phyloP scores from a whole-genome alignment of 495 filamentous ascomycete genomes.

The Sphaerosporella brunnea region DNA sequence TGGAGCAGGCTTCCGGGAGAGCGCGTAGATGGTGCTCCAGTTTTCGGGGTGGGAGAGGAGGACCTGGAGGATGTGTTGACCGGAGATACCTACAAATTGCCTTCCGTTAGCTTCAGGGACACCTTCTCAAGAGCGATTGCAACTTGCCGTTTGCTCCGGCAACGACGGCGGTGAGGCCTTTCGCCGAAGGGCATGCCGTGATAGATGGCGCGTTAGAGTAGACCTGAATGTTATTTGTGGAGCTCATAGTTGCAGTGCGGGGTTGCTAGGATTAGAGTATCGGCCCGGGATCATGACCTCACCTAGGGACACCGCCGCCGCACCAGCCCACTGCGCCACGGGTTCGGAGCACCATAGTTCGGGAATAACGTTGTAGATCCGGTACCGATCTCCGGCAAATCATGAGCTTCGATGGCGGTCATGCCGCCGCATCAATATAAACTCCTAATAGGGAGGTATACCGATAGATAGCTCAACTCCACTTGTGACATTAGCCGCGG shows the following conservation, averaged over 20 bases:
- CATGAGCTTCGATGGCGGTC: too few relatives aligned
- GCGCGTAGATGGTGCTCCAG: conserved; percentile 37
- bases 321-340: too few relatives aligned
- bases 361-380: too few relatives aligned
- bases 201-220: conserved; percentile 29
- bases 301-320: too few relatives aligned
- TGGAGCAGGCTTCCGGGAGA: conserved; percentile 31
- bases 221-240: conserved; percentile 11
- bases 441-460: too few relatives aligned
- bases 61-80: conserved; percentile 32
- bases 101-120: not conserved
- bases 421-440: too few relatives aligned
- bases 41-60: conserved; percentile 31
- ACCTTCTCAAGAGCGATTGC: not conserved
- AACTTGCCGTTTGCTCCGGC: conserved; percentile 33
- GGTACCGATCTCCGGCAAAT: too few relatives aligned
- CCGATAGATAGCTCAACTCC: too few relatives aligned
- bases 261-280: too few relatives aligned
- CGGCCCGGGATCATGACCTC: too few relatives aligned
- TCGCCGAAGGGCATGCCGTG: conserved; percentile 31
- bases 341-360: too few relatives aligned
- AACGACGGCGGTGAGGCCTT: conserved; percentile 35
- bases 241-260: not conserved
- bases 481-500: too few relatives aligned
- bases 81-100: conserved; percentile 27